Percentiles rank a stretch among this genome's conserved stretches.
These are phyloP conservation scores for Cucurbita ficifolia DNA, from an alignment of 306 rosid genomes.

Conservation along the genomic window DNA sequence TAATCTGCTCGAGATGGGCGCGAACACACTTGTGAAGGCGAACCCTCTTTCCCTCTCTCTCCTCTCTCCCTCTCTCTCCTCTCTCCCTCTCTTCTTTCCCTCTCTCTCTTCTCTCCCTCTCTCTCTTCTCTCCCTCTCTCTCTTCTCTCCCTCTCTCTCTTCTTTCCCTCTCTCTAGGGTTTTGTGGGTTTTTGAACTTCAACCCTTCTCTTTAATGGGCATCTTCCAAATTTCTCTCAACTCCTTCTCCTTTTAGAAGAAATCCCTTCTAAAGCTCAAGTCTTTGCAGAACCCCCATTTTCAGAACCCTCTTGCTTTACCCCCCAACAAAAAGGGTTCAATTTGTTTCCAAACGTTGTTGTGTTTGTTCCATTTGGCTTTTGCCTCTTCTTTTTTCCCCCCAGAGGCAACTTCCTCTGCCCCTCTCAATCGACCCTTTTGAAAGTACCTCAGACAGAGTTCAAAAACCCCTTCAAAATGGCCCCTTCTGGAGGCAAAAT, in stretches of 20 bases:
- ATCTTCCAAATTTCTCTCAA: background rate
- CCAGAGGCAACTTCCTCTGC: no score
- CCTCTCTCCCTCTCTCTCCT: background rate
- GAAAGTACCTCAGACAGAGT: background rate
- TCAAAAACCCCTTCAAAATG: slow-evolving; percentile 16
- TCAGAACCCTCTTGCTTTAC: no score
- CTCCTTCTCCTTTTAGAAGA: background rate
- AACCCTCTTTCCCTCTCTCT: background rate
- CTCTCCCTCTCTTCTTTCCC: background rate
- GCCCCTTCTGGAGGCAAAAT: slow-evolving; percentile 37
- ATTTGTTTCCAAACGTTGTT: no score
- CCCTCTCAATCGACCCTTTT: no score
- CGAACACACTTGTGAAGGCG: background rate
- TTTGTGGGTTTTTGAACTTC: background rate
- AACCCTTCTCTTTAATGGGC: background rate
- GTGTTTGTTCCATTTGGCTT: no score
- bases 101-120: background rate
- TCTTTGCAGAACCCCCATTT: background rate
- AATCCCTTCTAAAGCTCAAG: background rate
- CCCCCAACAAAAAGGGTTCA: no score
- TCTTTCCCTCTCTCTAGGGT: slow-evolving; percentile 10
- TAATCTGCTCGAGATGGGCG: background rate
- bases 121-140: background rate
- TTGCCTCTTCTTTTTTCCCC: no score
- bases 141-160: background rate